A percentile compares a stretch with the other conserved stretches of the same genome.
Evolutionary conservation across 768 basidiomycete species (phyloP).

Genomic region (Chalciporus sphaerocephalus): DNA sequence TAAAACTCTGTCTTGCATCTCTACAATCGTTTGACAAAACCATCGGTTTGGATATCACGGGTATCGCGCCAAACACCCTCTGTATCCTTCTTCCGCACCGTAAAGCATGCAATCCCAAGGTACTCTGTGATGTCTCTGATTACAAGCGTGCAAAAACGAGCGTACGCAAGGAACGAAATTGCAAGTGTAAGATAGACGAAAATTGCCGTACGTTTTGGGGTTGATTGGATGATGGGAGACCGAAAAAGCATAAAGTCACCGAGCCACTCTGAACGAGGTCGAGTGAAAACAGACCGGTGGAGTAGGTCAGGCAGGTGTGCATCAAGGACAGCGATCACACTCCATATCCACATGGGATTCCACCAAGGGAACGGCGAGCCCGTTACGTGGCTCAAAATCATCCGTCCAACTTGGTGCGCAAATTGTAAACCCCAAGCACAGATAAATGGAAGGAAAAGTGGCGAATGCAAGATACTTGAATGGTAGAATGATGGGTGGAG

Average conservation of each 20-base stretch:
- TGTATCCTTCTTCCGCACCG: conserved; percentile 79
- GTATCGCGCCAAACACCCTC: conserved; percentile 55
- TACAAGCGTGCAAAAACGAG: conserved; percentile 75
- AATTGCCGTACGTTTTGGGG: conserved; percentile 53
- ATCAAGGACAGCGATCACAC: conserved; percentile 70
- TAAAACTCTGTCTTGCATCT: neutral
- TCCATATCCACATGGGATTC: conserved; percentile 87
- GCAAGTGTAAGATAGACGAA: conserved; percentile 71
- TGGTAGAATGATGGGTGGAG: conserved; percentile 56
- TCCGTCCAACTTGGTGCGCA: conserved; percentile 83
- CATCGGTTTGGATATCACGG: conserved; percentile 24
- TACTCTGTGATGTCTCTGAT: conserved; percentile 85
- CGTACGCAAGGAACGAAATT: conserved; percentile 67
- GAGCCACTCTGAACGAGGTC: conserved; percentile 2
- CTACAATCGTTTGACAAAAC: conserved; percentile 21
- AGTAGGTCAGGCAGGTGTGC: conserved; percentile 71
- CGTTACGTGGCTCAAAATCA: conserved; percentile 93
- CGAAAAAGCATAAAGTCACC: conserved; percentile 17
- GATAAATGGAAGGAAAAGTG: conserved; percentile 81
- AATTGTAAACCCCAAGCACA: conserved; percentile 93
- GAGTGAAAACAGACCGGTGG: conserved; percentile 48
- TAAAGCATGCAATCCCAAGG: conserved; percentile 93
- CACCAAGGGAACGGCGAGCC: conserved; percentile 78
- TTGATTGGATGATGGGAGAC: conserved; percentile 71
- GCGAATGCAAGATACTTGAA: conserved; percentile 69